These are phyloP conservation scores for Lolium perenne DNA, from an alignment of 176 grass and related monocot species.

Conservation along the genomic window DNA sequence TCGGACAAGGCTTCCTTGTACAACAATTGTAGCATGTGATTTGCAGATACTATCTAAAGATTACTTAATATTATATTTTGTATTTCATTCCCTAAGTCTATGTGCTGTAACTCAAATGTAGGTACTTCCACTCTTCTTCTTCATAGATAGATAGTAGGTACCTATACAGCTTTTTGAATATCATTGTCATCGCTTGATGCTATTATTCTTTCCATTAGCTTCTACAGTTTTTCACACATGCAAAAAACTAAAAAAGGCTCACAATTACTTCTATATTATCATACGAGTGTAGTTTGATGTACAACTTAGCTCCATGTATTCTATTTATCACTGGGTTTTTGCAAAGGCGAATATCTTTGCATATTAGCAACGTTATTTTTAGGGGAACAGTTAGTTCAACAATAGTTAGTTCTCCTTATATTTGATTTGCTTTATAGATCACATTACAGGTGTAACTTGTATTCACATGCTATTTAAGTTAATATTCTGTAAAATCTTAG, in stretches of 20 bases:
- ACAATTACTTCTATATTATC: not conserved
- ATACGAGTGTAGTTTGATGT: not conserved
- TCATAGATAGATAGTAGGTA: no score
- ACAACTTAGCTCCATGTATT: not conserved
- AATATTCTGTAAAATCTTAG: slow-evolving; percentile 27
- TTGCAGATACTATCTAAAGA: slow-evolving; percentile 80
- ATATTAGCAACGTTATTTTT: not conserved
- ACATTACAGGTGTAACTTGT: not conserved
- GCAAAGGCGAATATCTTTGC: not conserved
- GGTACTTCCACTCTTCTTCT: slow-evolving; percentile 27
- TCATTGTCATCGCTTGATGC: not conserved
- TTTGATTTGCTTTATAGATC: not conserved
- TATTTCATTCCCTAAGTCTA: slow-evolving; percentile 96
- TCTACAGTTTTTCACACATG: not conserved
- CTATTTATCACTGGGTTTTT: not conserved
- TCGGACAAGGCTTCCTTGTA: not conserved
- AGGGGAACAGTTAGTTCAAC: not conserved
- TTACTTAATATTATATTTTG: slow-evolving; percentile 71
- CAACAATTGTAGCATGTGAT: slow-evolving; percentile 22
- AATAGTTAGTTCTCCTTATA: not conserved
- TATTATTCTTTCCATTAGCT: not conserved
- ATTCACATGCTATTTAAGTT: slow-evolving; percentile 17
- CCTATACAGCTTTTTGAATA: not conserved
- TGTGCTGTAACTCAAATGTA: slow-evolving; percentile 97
- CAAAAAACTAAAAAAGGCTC: not conserved